Conservation (phyloP, 1,284 basidiomycete genomes). For the Fomitopsis pinicola region DNA sequence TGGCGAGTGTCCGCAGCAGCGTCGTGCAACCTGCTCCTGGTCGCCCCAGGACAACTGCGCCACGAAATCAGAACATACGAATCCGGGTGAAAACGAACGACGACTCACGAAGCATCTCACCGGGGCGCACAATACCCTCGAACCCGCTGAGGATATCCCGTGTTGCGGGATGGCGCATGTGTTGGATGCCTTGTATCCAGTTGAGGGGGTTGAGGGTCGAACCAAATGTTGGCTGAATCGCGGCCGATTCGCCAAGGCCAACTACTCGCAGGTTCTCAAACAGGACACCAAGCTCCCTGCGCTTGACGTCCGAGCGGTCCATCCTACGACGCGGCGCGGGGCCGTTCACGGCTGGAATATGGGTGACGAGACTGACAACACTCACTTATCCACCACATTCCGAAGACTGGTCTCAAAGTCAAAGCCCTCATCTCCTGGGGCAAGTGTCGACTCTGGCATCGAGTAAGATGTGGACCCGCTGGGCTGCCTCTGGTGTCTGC, state of each 20-base stretch:
- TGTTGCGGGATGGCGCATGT: conserved; percentile 32
- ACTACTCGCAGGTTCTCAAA: conserved; percentile 41
- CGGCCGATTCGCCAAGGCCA: conserved; percentile 32
- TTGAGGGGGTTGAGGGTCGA: conserved; percentile 36
- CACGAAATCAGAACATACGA: neutral
- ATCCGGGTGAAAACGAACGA: conserved; percentile 33
- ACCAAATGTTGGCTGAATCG: conserved; percentile 37
- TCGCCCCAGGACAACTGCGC: conserved; percentile 49
- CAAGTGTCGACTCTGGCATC: conserved; percentile 10
- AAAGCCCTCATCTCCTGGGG: conserved; percentile 26
- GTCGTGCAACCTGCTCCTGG: conserved; percentile 68
- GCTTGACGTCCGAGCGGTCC: conserved; percentile 34
- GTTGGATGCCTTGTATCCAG: conserved; percentile 22
- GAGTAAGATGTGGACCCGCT: conserved; percentile 1
- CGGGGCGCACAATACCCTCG: conserved; percentile 48
- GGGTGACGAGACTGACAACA: conserved; percentile 6
- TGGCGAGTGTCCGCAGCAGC: conserved; percentile 66
- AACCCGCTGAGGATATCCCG: conserved; percentile 46
- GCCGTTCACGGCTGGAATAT: neutral
- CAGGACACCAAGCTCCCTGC: conserved; percentile 39
- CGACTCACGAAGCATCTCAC: conserved; percentile 55
- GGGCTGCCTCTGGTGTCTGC: neutral
- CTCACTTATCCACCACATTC: conserved; percentile 31
- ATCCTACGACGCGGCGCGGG: conserved; percentile 23
- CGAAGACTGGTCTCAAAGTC: conserved; percentile 38